phyloP scores from a whole-genome alignment of 345 rosid genomes.

The Rhodamnia rubescens region DNA sequence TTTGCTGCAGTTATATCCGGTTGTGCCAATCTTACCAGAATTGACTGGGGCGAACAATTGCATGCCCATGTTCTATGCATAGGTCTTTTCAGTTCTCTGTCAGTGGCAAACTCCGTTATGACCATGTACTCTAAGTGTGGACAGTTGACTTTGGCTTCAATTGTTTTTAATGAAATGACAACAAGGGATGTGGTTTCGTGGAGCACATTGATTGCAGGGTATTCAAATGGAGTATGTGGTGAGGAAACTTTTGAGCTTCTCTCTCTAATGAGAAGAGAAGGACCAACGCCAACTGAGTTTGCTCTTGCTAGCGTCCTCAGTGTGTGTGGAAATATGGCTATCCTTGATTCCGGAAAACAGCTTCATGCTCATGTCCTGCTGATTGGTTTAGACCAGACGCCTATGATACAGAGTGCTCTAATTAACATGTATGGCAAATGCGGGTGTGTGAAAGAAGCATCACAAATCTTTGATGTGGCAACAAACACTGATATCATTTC shows the following conservation, averaged over 20 bases:
- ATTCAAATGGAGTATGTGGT: conserved; percentile 58
- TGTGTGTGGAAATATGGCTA: conserved; percentile 71
- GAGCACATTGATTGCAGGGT: conserved; percentile 74
- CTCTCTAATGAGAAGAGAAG: conserved; percentile 73
- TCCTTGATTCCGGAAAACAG: conserved; percentile 75
- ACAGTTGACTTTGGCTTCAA: conserved; percentile 33
- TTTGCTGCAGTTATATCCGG: conserved; percentile 56
- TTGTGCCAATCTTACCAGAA: conserved; percentile 50
- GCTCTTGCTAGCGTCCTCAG: conserved; percentile 70
- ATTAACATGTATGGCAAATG: conserved; percentile 89
- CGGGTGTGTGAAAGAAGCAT: conserved; percentile 66
- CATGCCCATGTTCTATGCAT: conserved; percentile 48
- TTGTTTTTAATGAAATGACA: conserved; percentile 42
- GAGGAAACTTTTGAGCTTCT: conserved; percentile 62
- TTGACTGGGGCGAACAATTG: conserved; percentile 72
- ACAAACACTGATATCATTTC: conserved; percentile 43
- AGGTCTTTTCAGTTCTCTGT: conserved; percentile 37
- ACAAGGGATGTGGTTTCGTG: conserved; percentile 70
- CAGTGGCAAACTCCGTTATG: conserved; percentile 68
- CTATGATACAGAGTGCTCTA: conserved; percentile 46
- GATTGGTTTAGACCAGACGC: conserved; percentile 45
- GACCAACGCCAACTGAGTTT: conserved; percentile 59
- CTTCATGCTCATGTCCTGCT: conserved; percentile 51
- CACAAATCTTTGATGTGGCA: conserved; percentile 47
- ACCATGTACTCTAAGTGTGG: conserved; percentile 75